These are phyloP conservation scores for Russula lepida DNA, from an alignment of 768 basidiomycete genomes.

Conservation along the genomic window DNA sequence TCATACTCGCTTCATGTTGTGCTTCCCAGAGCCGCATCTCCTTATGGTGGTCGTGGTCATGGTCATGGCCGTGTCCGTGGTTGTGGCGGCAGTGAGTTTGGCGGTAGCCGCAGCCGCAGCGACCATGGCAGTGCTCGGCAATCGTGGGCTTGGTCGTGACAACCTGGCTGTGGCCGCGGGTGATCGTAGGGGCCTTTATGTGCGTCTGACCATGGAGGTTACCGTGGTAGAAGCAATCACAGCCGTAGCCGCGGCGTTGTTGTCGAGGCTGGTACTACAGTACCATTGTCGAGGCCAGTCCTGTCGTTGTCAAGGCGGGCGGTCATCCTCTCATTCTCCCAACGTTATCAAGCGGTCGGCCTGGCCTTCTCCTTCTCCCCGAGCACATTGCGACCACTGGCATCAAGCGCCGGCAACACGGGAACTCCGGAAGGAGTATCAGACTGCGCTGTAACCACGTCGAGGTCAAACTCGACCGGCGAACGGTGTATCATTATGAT, in stretches of 20 bases:
- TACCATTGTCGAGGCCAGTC: background rate
- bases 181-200: constrained; percentile 26
- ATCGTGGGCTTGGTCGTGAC: too few species aligned
- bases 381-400: constrained; percentile 47
- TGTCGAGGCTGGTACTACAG: too few species aligned
- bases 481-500: constrained; percentile 68
- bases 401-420: constrained; percentile 58
- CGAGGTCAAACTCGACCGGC: constrained; percentile 47
- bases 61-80: background rate
- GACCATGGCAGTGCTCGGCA: too few species aligned
- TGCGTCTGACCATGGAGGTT: background rate
- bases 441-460: constrained; percentile 52
- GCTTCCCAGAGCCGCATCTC: background rate
- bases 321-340: too few species aligned
- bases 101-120: background rate
- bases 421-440: constrained; percentile 42
- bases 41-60: background rate
- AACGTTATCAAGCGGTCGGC: too few species aligned
- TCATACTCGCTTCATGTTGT: background rate
- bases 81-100: background rate
- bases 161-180: too few species aligned
- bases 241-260: too few species aligned
- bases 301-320: background rate
- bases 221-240: background rate
- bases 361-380: constrained; percentile 19